Percentiles rank a stretch among this genome's conserved stretches.
Evolutionary conservation across 1,284 basidiomycete genomes (phyloP).

Genomic region (Papiliotrema laurentii): DNA sequence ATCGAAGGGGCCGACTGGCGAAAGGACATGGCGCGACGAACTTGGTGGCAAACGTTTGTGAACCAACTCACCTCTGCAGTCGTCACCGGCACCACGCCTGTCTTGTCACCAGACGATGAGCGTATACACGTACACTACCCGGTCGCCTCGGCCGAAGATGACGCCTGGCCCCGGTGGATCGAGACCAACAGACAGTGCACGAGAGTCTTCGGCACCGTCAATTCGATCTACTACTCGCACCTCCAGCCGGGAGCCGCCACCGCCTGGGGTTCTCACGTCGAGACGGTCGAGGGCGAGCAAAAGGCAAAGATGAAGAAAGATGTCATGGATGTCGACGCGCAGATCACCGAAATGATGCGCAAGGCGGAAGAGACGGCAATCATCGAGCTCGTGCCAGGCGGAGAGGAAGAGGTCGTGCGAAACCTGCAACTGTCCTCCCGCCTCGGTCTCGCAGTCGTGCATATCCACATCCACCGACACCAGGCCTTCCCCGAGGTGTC

Average conservation of each 20-base stretch:
- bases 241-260: conserved; percentile 1
- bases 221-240: conserved; percentile 29
- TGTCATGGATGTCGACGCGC: conserved; percentile 30
- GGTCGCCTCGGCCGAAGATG: conserved; percentile 33
- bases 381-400: conserved; percentile 44
- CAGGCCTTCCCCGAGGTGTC: conserved; percentile 49
- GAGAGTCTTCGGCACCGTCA: conserved; percentile 36
- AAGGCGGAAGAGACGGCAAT: conserved; percentile 37
- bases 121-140: conserved; percentile 44
- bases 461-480: conserved; percentile 46
- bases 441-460: conserved; percentile 42
- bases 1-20: conserved; percentile 44
- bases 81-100: conserved; percentile 29
- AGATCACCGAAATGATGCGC: conserved; percentile 41
- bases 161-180: conserved; percentile 44
- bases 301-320: conserved; percentile 6
- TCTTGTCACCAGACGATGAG: conserved; percentile 39
- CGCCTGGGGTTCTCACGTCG: conserved; percentile 8
- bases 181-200: conserved; percentile 36
- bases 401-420: conserved; percentile 47
- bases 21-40: conserved; percentile 43
- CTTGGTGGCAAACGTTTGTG: conserved; percentile 46
- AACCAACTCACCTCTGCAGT: conserved; percentile 33
- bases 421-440: conserved; percentile 44
- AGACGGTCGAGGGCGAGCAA: not conserved